Percentiles rank a stretch among this genome's conserved stretches.
phyloP scores from a whole-genome alignment of 495 filamentous ascomycete genomes.

The Neurospora cerealis region DNA sequence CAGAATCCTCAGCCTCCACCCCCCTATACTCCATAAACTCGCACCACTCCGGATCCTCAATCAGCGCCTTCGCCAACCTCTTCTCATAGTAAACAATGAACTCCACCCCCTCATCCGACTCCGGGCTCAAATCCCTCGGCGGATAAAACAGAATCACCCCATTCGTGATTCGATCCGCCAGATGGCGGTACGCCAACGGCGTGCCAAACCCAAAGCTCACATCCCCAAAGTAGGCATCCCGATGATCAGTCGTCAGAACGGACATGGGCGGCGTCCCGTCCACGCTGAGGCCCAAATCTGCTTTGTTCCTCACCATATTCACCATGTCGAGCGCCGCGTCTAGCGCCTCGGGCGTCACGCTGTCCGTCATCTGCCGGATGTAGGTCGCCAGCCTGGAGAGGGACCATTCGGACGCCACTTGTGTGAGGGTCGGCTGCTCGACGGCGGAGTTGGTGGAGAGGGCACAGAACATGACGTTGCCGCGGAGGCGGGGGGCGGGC shows the following conservation, averaged over 20 bases:
- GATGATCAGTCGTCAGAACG: slow-evolving; percentile 22
- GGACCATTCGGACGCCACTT: slow-evolving; percentile 28
- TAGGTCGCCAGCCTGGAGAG: slow-evolving; percentile 27
- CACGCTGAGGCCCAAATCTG: slow-evolving; percentile 17
- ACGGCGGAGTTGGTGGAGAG: slow-evolving; percentile 11
- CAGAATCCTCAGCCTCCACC: not conserved
- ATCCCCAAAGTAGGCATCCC: slow-evolving; percentile 15
- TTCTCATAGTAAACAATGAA: slow-evolving; percentile 33
- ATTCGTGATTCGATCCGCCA: slow-evolving; percentile 19
- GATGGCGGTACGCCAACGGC: slow-evolving; percentile 17
- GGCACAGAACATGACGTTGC: slow-evolving; percentile 27
- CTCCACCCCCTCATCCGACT: slow-evolving; percentile 34
- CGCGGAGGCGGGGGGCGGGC: slow-evolving; percentile 21
- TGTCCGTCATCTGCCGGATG: slow-evolving; percentile 28
- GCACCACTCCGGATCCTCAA: slow-evolving; percentile 29
- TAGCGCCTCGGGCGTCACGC: slow-evolving; percentile 22
- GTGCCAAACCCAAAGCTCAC: slow-evolving; percentile 24
- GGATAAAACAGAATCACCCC: slow-evolving; percentile 23
- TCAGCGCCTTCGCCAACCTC: slow-evolving; percentile 19
- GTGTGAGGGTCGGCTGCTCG: slow-evolving; percentile 13
- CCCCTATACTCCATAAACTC: slow-evolving; percentile 36
- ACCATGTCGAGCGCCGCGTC: slow-evolving; percentile 20
- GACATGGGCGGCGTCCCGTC: slow-evolving; percentile 21
- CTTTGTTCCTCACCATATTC: slow-evolving; percentile 30
- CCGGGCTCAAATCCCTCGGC: slow-evolving; percentile 4